These are phyloP conservation scores for Fusarium haematococcum DNA, from an alignment of 2,329 filamentous ascomycete species.

Conservation along the genomic window DNA sequence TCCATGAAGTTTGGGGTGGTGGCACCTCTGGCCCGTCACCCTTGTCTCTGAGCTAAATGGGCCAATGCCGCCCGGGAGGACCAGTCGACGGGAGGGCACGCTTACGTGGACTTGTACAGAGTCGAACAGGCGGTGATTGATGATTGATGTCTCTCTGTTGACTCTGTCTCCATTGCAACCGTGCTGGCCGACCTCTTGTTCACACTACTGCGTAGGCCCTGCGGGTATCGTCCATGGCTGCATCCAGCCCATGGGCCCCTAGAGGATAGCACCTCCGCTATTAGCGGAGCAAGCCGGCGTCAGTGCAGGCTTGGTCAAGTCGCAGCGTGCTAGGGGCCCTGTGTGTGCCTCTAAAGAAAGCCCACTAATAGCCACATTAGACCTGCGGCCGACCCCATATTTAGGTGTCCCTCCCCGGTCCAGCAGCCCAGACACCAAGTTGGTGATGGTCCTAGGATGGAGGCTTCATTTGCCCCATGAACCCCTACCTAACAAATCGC, in stretches of 20 bases:
- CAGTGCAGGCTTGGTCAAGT: constrained; percentile 35
- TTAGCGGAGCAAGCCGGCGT: constrained; percentile 41
- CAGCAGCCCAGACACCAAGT: constrained; percentile 24
- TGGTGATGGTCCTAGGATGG: constrained; percentile 22
- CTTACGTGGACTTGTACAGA: not conserved
- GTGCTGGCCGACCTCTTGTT: constrained; percentile 20
- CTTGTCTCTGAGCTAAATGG: constrained; percentile 27
- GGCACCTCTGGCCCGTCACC: constrained; percentile 24
- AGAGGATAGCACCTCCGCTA: constrained; percentile 37
- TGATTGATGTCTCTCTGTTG: not conserved
- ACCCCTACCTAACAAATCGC: constrained; percentile 7
- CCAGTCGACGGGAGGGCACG: constrained; percentile 1
- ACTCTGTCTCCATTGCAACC: constrained; percentile 17
- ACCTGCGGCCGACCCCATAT: constrained; percentile 43
- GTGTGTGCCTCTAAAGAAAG: constrained; percentile 17
- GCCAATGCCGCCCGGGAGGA: constrained; percentile 5
- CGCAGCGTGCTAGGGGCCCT: constrained; percentile 32
- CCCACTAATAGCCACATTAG: constrained; percentile 37
- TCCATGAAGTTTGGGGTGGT: constrained; percentile 25
- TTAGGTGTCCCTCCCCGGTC: constrained; percentile 40
- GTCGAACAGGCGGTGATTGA: not conserved
- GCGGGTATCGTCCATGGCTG: constrained; percentile 19
- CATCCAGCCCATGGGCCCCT: constrained; percentile 21
- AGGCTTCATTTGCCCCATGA: constrained; percentile 24
- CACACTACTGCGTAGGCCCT: constrained; percentile 5